Percentiles rank a stretch among this genome's conserved stretches.
Conservation (phyloP, 345 rosid genomes). For the Erodium maritimum region DNA sequence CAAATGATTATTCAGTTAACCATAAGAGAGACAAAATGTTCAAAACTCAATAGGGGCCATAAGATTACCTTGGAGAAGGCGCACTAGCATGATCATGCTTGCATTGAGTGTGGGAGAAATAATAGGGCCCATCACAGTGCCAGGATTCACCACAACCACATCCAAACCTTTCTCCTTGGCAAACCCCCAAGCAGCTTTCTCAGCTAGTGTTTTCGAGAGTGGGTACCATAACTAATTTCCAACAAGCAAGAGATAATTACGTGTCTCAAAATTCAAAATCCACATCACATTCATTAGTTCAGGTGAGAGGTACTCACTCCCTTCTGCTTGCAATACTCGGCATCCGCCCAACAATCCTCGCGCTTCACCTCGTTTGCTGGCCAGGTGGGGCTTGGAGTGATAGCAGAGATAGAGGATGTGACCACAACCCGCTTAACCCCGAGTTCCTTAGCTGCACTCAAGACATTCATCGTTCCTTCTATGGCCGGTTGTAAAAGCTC, state of each 20-base stretch:
- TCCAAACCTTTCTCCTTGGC: conserved; percentile 63
- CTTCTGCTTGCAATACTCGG: conserved; percentile 56
- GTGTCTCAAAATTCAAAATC: neutral
- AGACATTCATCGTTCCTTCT: conserved; percentile 67
- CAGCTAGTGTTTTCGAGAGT: conserved; percentile 73
- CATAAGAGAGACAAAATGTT: neutral
- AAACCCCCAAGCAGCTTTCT: conserved; percentile 87
- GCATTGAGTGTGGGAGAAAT: conserved; percentile 65
- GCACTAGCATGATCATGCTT: conserved; percentile 66
- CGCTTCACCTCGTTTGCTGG: conserved; percentile 56
- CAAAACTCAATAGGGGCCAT: neutral
- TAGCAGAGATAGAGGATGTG: conserved; percentile 73
- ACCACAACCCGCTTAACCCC: conserved; percentile 77
- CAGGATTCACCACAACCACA: conserved; percentile 88
- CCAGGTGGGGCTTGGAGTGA: conserved; percentile 80
- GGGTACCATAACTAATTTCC: conserved; percentile 73
- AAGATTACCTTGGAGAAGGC: conserved; percentile 57
- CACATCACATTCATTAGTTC: neutral
- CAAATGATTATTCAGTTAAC: too few relatives aligned
- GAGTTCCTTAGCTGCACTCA: conserved; percentile 60
- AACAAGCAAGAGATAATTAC: neutral
- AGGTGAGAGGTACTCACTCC: conserved; percentile 28
- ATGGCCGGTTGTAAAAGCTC: conserved; percentile 80
- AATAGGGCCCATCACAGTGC: conserved; percentile 82
- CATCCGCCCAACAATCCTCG: conserved; percentile 82